phyloP scores from a whole-genome alignment of 805 yeast species.

The Cyberlindnera lachancei region DNA sequence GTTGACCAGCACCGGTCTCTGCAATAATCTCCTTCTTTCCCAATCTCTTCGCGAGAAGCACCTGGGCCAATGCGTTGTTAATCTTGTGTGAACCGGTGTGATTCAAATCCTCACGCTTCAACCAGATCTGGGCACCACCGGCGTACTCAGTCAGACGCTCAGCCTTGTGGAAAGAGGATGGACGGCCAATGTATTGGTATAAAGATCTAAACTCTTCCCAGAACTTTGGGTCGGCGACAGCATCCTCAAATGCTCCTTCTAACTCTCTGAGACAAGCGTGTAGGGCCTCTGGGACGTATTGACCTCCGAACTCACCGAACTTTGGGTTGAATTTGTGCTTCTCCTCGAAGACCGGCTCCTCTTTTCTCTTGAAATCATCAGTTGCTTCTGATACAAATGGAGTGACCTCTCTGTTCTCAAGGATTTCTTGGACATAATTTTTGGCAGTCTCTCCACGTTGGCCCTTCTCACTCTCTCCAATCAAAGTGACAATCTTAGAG shows the following conservation, averaged over 20 bases:
- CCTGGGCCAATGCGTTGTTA: conserved; percentile 80
- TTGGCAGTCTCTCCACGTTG: conserved; percentile 55
- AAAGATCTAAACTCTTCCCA: conserved; percentile 87
- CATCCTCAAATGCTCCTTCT: conserved; percentile 80
- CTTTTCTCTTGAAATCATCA: conserved; percentile 26
- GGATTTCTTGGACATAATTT: conserved; percentile 59
- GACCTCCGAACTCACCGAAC: conserved; percentile 97
- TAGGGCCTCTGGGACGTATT: conserved; percentile 94
- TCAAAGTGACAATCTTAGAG: conserved; percentile 65
- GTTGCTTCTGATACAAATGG: conserved; percentile 15
- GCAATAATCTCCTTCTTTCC: conserved; percentile 77
- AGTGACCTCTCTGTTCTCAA: conserved; percentile 45
- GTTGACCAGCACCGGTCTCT: conserved; percentile 92
- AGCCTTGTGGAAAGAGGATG: conserved; percentile 86
- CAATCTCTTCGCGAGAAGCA: conserved; percentile 67
- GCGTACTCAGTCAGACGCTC: conserved; percentile 82
- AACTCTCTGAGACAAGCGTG: conserved; percentile 87
- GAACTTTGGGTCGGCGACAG: conserved; percentile 82
- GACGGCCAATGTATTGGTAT: conserved; percentile 94
- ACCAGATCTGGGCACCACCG: conserved; percentile 96
- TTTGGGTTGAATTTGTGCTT: conserved; percentile 62
- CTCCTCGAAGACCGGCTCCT: conserved; percentile 39
- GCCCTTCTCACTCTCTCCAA: conserved; percentile 58
- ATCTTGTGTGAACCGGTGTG: conserved; percentile 88
- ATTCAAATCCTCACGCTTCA: conserved; percentile 92